These are phyloP conservation scores for Pseudogymnoascus sp. DNA, from an alignment of 2,329 filamentous ascomycete genomes.

Conservation along the genomic window DNA sequence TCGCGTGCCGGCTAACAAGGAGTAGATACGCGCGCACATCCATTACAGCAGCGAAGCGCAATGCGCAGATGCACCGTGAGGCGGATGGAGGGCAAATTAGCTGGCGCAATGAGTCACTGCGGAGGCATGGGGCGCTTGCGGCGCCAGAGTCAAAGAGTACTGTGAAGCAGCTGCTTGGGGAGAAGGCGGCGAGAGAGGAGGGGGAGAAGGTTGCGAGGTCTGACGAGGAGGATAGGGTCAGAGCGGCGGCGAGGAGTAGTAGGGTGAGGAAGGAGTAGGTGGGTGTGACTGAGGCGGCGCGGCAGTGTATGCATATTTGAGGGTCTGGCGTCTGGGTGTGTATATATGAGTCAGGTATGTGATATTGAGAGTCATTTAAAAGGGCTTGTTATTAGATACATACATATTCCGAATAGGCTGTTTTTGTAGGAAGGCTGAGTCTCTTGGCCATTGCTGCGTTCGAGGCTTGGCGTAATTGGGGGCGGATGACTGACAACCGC, in stretches of 20 bases:
- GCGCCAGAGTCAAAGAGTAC: conserved; percentile 30
- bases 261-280: neutral
- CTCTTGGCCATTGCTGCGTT: neutral
- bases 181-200: conserved; percentile 12
- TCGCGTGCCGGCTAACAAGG: conserved; percentile 27
- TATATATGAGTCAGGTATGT: neutral
- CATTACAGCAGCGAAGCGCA: conserved; percentile 59
- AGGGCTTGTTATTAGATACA: neutral
- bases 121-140: conserved; percentile 45
- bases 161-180: conserved; percentile 25
- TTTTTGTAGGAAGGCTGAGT: neutral
- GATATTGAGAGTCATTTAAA: neutral
- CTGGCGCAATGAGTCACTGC: conserved; percentile 47
- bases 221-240: conserved; percentile 21
- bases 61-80: conserved; percentile 53
- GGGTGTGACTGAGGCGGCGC: neutral
- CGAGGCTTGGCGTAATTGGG: neutral
- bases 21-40: conserved; percentile 57
- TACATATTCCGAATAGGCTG: neutral
- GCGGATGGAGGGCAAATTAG: conserved; percentile 49
- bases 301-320: neutral
- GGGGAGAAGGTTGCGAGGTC: conserved; percentile 12
- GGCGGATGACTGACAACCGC: neutral
- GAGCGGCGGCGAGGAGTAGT: conserved; percentile 10
- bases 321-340: neutral